Percentiles rank a stretch among this genome's conserved stretches.
phyloP scores from a whole-genome alignment of 2,329 filamentous ascomycete genomes.

The Aspergillus brasiliensis region DNA sequence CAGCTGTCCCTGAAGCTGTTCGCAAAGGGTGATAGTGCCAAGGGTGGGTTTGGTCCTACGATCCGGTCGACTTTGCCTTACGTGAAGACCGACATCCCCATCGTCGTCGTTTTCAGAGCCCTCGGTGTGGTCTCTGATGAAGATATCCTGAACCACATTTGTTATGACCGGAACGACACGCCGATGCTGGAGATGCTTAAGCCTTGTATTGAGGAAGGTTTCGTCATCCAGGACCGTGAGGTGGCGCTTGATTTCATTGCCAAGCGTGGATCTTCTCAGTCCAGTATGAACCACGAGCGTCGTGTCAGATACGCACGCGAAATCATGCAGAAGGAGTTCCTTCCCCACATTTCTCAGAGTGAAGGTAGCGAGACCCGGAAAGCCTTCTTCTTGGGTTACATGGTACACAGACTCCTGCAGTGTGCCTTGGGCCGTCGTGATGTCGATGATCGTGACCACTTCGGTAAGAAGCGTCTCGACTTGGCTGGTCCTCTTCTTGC shows the following conservation, averaged over 20 bases:
- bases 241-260: slow-evolving; percentile 94
- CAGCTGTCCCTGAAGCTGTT: slow-evolving; percentile 89
- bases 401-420: slow-evolving; percentile 94
- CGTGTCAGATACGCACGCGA: slow-evolving; percentile 91
- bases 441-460: slow-evolving; percentile 96
- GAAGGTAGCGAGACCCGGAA: slow-evolving; percentile 95
- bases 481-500: slow-evolving; percentile 90
- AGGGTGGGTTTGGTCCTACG: slow-evolving; percentile 79
- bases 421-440: slow-evolving; percentile 90
- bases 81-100: slow-evolving; percentile 88
- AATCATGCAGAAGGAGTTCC: slow-evolving; percentile 93
- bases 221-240: slow-evolving; percentile 93
- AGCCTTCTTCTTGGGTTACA: slow-evolving; percentile 97
- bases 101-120: slow-evolving; percentile 93
- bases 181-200: slow-evolving; percentile 98
- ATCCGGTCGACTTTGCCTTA: slow-evolving; percentile 92
- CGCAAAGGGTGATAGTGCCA: slow-evolving; percentile 77
- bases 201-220: slow-evolving; percentile 95
- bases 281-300: slow-evolving; percentile 75
- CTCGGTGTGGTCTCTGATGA: slow-evolving; percentile 95
- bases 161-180: slow-evolving; percentile 91
- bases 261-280: slow-evolving; percentile 76
- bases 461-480: slow-evolving; percentile 97
- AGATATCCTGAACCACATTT: slow-evolving; percentile 97
- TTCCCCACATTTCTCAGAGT: slow-evolving; percentile 93